phyloP scores from a whole-genome alignment of 2,329 filamentous ascomycete genomes.

The Thelonectria olida region DNA sequence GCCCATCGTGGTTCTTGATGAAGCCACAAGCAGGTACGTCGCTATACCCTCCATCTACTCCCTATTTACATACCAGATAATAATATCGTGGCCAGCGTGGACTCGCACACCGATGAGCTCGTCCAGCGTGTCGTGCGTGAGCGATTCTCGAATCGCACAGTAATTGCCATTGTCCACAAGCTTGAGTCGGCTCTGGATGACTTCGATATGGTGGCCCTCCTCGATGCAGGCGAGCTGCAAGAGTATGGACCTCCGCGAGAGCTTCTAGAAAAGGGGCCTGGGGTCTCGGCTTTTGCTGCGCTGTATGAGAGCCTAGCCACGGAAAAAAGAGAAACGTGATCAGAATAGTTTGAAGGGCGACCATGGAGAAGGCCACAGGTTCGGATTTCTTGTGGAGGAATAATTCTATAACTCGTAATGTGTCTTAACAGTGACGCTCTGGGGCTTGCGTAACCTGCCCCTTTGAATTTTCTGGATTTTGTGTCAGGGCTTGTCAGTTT shows the following conservation, averaged over 20 bases:
- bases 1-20: slow-evolving; percentile 51
- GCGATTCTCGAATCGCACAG: slow-evolving; percentile 34
- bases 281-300: slow-evolving; percentile 23
- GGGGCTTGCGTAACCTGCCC: neutral
- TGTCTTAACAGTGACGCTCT: neutral
- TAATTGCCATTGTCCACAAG: slow-evolving; percentile 41
- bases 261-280: slow-evolving; percentile 23
- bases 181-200: slow-evolving; percentile 32
- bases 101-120: slow-evolving; percentile 28
- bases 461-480: neutral
- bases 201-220: slow-evolving; percentile 32
- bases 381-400: neutral
- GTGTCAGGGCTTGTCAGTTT: neutral
- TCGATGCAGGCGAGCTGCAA: slow-evolving; percentile 32
- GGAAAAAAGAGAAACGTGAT: neutral
- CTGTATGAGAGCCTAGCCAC: slow-evolving; percentile 14
- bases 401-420: neutral
- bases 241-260: slow-evolving; percentile 32
- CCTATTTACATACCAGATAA: neutral
- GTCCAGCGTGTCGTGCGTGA: slow-evolving; percentile 26
- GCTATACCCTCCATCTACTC: neutral
- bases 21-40: slow-evolving; percentile 51
- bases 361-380: neutral
- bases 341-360: neutral
- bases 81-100: slow-evolving; percentile 23